Percentiles rank a stretch among this genome's conserved stretches.
These are phyloP conservation scores for Alternaria gansuensis DNA, from an alignment of 2,329 filamentous ascomycete genomes.

Conservation along the genomic window DNA sequence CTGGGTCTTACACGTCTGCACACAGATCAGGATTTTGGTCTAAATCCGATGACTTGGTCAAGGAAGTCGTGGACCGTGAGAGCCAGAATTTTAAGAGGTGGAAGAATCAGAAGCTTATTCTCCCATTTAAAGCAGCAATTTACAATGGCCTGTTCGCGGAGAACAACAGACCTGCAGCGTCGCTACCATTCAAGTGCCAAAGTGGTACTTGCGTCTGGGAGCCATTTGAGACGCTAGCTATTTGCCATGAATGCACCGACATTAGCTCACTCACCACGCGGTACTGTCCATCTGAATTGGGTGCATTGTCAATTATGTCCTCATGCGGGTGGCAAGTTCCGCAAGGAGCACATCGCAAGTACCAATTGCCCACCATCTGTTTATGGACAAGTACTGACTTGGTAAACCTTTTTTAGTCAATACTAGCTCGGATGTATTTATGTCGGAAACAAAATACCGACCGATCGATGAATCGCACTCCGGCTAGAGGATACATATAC, in stretches of 20 bases:
- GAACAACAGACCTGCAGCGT: conserved; percentile 26
- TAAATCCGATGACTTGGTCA: conserved; percentile 1
- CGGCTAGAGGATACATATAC: no score
- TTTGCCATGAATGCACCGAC: conserved; percentile 26
- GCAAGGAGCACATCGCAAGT: conserved; percentile 17
- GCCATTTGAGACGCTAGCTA: conserved; percentile 21
- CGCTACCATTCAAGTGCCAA: conserved; percentile 22
- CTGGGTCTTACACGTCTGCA: no score
- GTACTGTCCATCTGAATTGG: conserved; percentile 24
- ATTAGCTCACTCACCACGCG: conserved; percentile 22
- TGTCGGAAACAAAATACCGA: no score
- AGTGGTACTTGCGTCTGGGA: conserved; percentile 26
- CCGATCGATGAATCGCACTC: no score
- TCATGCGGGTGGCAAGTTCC: conserved; percentile 26
- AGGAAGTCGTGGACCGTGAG: conserved; percentile 1
- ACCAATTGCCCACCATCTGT: not conserved
- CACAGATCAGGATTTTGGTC: no score
- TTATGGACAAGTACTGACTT: not conserved
- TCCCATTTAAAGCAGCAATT: conserved; percentile 25
- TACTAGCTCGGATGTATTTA: conserved; percentile 29
- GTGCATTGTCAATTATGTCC: conserved; percentile 16
- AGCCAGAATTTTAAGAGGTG: not conserved
- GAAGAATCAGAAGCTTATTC: conserved; percentile 16
- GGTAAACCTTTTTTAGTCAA: conserved; percentile 9
- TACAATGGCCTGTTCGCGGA: conserved; percentile 28